Conservation (phyloP, 2,329 filamentous ascomycete species). For the Aureobasidium sp. region DNA sequence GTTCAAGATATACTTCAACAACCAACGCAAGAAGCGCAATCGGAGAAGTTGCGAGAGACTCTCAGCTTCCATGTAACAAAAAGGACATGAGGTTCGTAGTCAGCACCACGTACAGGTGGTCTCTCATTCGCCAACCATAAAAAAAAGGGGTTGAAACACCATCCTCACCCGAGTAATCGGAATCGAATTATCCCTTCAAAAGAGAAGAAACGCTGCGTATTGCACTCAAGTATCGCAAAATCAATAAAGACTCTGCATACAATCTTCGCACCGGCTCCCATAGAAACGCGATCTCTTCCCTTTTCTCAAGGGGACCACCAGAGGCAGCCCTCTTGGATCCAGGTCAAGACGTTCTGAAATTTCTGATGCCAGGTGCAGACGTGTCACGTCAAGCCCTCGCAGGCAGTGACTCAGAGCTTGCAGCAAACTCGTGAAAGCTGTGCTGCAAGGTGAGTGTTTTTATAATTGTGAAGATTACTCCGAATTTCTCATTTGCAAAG, state of each 20-base stretch:
- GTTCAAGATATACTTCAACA: not conserved
- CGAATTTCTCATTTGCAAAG: conserved; percentile 93
- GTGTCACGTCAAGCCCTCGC: conserved; percentile 79
- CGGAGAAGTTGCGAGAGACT: conserved; percentile 3
- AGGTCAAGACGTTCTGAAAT: conserved; percentile 52
- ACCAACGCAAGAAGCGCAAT: conserved; percentile 1
- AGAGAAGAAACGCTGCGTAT: conserved; percentile 71
- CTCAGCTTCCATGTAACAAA: not conserved
- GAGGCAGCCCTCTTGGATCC: not conserved
- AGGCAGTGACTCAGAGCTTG: conserved; percentile 54
- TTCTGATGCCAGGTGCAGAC: conserved; percentile 91
- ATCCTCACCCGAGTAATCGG: conserved; percentile 83
- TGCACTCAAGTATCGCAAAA: conserved; percentile 77
- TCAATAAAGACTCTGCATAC: conserved; percentile 48
- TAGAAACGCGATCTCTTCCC: conserved; percentile 41
- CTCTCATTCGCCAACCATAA: conserved; percentile 28
- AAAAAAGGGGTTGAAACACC: conserved; percentile 56
- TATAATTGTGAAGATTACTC: conserved; percentile 74
- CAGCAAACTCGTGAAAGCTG: conserved; percentile 19
- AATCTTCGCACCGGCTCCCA: conserved; percentile 95
- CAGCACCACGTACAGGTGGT: conserved; percentile 12
- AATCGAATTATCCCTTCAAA: conserved; percentile 70
- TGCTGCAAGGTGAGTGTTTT: conserved; percentile 34
- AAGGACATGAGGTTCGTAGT: conserved; percentile 10
- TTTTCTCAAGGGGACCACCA: not conserved